Base-by-base conservation (phyloP, 163 green algal species). In the Scenedesmus sp. region DNA sequence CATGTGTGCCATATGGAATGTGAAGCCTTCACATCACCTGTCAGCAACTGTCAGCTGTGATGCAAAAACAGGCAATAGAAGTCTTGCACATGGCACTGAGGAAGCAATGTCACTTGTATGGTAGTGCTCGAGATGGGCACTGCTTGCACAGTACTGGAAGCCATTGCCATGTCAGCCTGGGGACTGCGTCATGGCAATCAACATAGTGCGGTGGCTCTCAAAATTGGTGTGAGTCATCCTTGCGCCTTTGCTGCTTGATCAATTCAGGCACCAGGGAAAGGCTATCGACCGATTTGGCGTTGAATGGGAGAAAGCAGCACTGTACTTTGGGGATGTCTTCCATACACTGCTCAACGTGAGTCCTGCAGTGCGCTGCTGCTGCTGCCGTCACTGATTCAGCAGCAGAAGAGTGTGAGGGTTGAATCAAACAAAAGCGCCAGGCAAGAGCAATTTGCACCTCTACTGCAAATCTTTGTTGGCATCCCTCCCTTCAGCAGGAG, bases 261-360 rank as follows among this genome's bases (percentile, higher is more conserved):
- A 52, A 26, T 67, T 6, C 92, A 94, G 92, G 60, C 86, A 91
- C 8, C 82, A 92, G 7, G 60, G 55, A 4, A 94, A 94, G 74
- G 90, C 90, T 56, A 95, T 95, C 20, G 88, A 91, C 3, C 92
- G 93, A 1, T 92, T 93, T 23, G 91, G 92, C 9, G 66, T 94
- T 3, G 66, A 86, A 15, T 66, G 82, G 54, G 55, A 91, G 10
- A 89, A 82, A 54, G 26, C 62, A 79, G 82, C 83, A 26, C 26
- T 94, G 62, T 85, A 87, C 54, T 84, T 67, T 59, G 87, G 70
- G 8, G 92, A 94, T 64, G 87, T 94, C 20, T 95, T 95, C 52
- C 93, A 95, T 88, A 95, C 93, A 5, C 79, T 95, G 15, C 88
- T 95, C 2, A 93, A 95, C 54, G 93, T 95, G n/a, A 90, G 92